A percentile compares a stretch with the other conserved stretches of the same genome.
These are phyloP conservation scores for Tympanopsis confertula DNA, from an alignment of 2,329 filamentous ascomycete species.

Conservation along the genomic window DNA sequence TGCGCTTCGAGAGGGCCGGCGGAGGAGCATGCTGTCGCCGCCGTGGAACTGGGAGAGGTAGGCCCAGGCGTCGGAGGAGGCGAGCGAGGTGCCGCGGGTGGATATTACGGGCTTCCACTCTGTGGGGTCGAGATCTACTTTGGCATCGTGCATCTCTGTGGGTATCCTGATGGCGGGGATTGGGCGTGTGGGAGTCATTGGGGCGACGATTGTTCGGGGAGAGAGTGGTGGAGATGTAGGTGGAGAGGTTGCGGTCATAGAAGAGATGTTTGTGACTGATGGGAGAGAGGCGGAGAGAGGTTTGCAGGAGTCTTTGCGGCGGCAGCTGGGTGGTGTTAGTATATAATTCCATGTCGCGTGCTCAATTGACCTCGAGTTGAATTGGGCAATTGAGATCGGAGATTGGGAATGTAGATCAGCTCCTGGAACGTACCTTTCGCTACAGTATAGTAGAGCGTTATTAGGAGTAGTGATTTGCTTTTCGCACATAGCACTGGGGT, in stretches of 20 bases:
- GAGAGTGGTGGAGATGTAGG: conserved; percentile 14
- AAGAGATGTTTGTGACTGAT: conserved; percentile 14
- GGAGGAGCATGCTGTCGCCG: conserved; percentile 5
- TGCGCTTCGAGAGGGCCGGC: conserved; percentile 4
- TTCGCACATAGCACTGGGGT: conserved; percentile 47
- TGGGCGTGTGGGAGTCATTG: conserved; percentile 18
- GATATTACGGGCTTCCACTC: conserved; percentile 34
- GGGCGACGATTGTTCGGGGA: conserved; percentile 19
- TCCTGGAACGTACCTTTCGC: conserved; percentile 38
- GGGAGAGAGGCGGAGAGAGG: conserved; percentile 24
- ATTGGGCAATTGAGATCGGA: too few species aligned
- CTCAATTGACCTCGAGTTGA: conserved; percentile 1
- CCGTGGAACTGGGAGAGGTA: conserved; percentile 29
- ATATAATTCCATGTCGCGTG: not conserved
- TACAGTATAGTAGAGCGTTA: conserved; percentile 51
- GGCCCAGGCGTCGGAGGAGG: conserved; percentile 25
- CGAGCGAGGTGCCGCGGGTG: conserved; percentile 8
- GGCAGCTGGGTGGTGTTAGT: conserved; percentile 19
- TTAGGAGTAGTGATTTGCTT: conserved; percentile 51
- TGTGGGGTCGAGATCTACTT: conserved; percentile 31
- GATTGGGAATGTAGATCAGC: too few species aligned
- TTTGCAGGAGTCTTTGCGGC: conserved; percentile 30
- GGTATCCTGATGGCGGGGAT: conserved; percentile 22
- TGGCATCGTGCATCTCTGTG: conserved; percentile 18
- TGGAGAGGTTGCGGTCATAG: conserved; percentile 11